These are phyloP conservation scores for Saturnispora diversa DNA, from an alignment of 805 yeast genomes.

Conservation along the genomic window DNA sequence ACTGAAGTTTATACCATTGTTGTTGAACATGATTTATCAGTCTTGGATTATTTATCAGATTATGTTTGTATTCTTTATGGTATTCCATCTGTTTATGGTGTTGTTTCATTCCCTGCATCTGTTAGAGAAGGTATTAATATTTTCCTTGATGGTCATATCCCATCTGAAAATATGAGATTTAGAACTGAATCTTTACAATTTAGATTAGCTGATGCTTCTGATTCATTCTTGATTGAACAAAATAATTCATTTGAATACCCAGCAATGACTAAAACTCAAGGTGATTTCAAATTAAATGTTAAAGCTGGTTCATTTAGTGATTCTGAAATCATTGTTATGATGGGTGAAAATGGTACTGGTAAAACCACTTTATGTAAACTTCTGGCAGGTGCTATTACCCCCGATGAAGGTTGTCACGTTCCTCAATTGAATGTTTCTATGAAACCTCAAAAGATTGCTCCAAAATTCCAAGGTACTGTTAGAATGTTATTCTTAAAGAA, in stretches of 20 bases:
- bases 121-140: slow-evolving; percentile 99
- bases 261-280: slow-evolving; percentile 80
- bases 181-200: slow-evolving; percentile 94
- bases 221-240: slow-evolving; percentile 66
- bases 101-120: slow-evolving; percentile 90
- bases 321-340: slow-evolving; percentile 95
- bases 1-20: slow-evolving; percentile 83
- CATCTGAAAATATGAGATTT: slow-evolving; percentile 93
- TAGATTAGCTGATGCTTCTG: slow-evolving; percentile 85
- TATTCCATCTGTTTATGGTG: slow-evolving; percentile 98
- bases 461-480: slow-evolving; percentile 97
- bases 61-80: slow-evolving; percentile 95
- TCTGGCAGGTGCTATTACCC: slow-evolving; percentile 85
- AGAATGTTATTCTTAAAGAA: slow-evolving; percentile 95
- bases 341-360: slow-evolving; percentile 99
- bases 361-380: slow-evolving; percentile 95
- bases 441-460: slow-evolving; percentile 99
- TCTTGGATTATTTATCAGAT: slow-evolving; percentile 93
- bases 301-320: slow-evolving; percentile 89
- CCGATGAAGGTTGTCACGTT: slow-evolving; percentile 72
- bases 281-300: slow-evolving; percentile 82
- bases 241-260: slow-evolving; percentile 75
- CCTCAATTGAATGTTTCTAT: slow-evolving; percentile 89
- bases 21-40: slow-evolving; percentile 98
- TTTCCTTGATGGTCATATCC: slow-evolving; percentile 96